Percentiles rank a stretch among this genome's conserved stretches.
Evolutionary conservation across 2,329 filamentous ascomycete species (phyloP).

Genomic region (Huntiella decipiens): DNA sequence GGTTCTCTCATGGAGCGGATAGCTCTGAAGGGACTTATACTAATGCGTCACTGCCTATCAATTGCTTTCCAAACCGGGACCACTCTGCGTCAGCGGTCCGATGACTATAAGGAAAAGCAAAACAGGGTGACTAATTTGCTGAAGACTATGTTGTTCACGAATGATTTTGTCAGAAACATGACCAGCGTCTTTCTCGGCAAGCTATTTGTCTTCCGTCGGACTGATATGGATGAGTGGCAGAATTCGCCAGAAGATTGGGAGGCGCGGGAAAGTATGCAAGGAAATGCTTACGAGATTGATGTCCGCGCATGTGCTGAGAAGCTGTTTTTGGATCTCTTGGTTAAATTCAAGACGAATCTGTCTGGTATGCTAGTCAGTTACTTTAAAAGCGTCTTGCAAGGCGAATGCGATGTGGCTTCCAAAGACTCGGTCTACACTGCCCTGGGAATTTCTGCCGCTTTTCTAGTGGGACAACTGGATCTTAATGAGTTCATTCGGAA

Average conservation of each 20-base stretch:
- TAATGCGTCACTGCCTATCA: slow-evolving; percentile 65
- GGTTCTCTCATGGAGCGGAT: slow-evolving; percentile 57
- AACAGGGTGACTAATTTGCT: slow-evolving; percentile 48
- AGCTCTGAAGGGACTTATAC: slow-evolving; percentile 61
- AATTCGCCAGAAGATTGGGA: slow-evolving; percentile 95
- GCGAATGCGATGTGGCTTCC: slow-evolving; percentile 46
- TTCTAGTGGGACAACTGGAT: slow-evolving; percentile 56
- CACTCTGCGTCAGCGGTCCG: slow-evolving; percentile 65
- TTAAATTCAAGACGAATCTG: slow-evolving; percentile 70
- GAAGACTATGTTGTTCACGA: slow-evolving; percentile 54
- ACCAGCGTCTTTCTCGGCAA: slow-evolving; percentile 71
- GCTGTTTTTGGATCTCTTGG: slow-evolving; percentile 77
- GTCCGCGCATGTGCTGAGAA: slow-evolving; percentile 86
- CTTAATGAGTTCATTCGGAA: slow-evolving; percentile 64
- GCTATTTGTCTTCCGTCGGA: slow-evolving; percentile 71
- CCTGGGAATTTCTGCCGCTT: slow-evolving; percentile 66
- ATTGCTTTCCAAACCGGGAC: slow-evolving; percentile 68
- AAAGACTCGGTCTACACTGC: slow-evolving; percentile 94
- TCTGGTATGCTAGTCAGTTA: slow-evolving; percentile 63
- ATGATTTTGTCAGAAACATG: slow-evolving; percentile 59
- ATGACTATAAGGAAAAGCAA: slow-evolving; percentile 59
- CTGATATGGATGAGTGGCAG: slow-evolving; percentile 80
- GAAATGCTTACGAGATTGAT: slow-evolving; percentile 79
- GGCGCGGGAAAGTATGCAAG: slow-evolving; percentile 64
- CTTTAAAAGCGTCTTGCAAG: slow-evolving; percentile 58